These are phyloP conservation scores for Eragrostis curvula DNA, from an alignment of 176 grass and related monocot species.

Conservation along the genomic window DNA sequence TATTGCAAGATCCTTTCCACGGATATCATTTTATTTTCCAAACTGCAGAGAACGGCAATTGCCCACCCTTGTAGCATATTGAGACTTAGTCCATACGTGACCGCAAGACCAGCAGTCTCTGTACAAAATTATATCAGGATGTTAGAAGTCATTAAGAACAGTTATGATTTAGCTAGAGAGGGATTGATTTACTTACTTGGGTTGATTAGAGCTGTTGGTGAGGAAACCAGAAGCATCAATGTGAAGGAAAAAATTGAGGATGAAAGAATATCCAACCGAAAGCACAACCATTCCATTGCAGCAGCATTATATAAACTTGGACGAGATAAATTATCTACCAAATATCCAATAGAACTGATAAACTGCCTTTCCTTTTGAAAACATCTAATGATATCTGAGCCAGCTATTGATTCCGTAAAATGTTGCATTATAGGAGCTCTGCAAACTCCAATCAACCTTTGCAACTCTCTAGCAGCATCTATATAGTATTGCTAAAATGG, in stretches of 20 bases:
- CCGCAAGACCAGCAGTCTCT: no score
- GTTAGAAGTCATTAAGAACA: no score
- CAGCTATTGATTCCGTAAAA: slow-evolving; percentile 65
- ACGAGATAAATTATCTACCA: slow-evolving; percentile 59
- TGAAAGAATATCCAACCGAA: slow-evolving; percentile 72
- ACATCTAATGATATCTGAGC: slow-evolving; percentile 68
- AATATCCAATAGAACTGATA: slow-evolving; percentile 33
- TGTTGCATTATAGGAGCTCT: slow-evolving; percentile 53
- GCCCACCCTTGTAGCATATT: no score
- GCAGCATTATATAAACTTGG: slow-evolving; percentile 66
- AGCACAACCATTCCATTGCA: slow-evolving; percentile 65
- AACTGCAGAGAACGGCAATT: no score
- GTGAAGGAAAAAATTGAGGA: slow-evolving; percentile 64
- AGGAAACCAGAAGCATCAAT: slow-evolving; percentile 49
- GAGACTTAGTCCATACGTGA: no score
- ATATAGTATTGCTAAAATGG: slow-evolving; percentile 53
- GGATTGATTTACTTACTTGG: slow-evolving; percentile 49
- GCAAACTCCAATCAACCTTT: slow-evolving; percentile 45
- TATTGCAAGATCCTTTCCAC: no score
- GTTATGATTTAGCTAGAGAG: background rate
- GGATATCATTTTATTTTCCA: no score
- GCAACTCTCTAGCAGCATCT: slow-evolving; percentile 46
- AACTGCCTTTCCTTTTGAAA: slow-evolving; percentile 67
- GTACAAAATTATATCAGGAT: no score
- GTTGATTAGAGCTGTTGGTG: slow-evolving; percentile 55